These are phyloP conservation scores for Ceratocystis lukuohia DNA, from an alignment of 2,329 filamentous ascomycete genomes.

Conservation along the genomic window DNA sequence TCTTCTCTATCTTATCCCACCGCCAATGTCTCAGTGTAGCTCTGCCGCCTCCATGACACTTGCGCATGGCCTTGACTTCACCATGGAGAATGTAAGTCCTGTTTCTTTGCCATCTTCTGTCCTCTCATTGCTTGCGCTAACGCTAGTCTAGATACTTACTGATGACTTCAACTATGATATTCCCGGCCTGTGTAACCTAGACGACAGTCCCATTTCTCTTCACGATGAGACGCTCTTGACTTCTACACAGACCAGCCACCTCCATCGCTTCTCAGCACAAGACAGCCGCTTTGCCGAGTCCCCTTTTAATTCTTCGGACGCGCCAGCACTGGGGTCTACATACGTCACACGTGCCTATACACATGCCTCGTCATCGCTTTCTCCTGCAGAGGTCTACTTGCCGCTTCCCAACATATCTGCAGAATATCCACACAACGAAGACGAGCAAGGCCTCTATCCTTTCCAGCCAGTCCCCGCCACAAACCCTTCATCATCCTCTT, in stretches of 20 bases:
- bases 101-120: too few species aligned
- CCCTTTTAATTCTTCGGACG: neutral
- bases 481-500: neutral
- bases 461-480: constrained; percentile 26
- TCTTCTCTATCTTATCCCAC: neutral
- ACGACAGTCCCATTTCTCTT: constrained; percentile 26
- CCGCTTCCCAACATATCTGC: constrained; percentile 25
- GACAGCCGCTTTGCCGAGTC: neutral
- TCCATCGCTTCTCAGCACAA: neutral
- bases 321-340: neutral
- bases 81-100: neutral
- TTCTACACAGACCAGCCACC: neutral
- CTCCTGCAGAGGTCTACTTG: neutral
- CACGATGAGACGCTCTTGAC: neutral
- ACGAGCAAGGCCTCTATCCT: constrained; percentile 40
- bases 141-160: constrained; percentile 13
- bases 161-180: constrained; percentile 21
- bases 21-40: constrained; percentile 1
- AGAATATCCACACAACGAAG: constrained; percentile 26
- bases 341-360: neutral
- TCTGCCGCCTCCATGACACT: neutral
- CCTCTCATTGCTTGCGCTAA: neutral
- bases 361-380: neutral
- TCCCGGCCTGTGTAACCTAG: constrained; percentile 18
- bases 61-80: neutral